Evolutionary conservation across 306 rosid species (phyloP).

Genomic region (Lablab purpureus): DNA sequence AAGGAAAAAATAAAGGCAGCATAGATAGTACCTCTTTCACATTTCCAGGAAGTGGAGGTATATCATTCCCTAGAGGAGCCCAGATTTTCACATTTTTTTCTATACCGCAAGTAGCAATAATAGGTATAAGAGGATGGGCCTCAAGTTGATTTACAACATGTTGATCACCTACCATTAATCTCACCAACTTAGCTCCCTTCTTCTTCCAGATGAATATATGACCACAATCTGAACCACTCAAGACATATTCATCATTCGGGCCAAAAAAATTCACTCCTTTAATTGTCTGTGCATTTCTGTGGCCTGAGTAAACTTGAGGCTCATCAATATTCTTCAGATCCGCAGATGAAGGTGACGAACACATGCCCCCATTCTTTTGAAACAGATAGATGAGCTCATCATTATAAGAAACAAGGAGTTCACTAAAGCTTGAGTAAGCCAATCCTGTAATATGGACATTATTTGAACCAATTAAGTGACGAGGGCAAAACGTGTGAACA

Average conservation of each 20-base stretch:
- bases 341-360: constrained; percentile 52
- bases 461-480: constrained; percentile 51
- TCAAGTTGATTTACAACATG: constrained; percentile 60
- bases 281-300: constrained; percentile 64
- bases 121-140: constrained; percentile 60
- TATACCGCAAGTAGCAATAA: constrained; percentile 64
- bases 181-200: constrained; percentile 58
- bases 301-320: constrained; percentile 59
- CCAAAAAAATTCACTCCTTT: constrained; percentile 71
- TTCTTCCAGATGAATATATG: constrained; percentile 71
- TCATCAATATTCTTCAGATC: constrained; percentile 46
- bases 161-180: constrained; percentile 61
- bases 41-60: constrained; percentile 58
- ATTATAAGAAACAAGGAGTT: constrained; percentile 62
- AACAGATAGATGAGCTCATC: constrained; percentile 68
- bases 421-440: constrained; percentile 60
- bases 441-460: constrained; percentile 59
- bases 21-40: constrained; percentile 50
- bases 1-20: constrained; percentile 19
- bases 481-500: constrained; percentile 57
- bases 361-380: constrained; percentile 53
- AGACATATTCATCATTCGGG: constrained; percentile 62
- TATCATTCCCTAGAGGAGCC: constrained; percentile 51
- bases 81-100: constrained; percentile 64
- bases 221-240: constrained; percentile 72